Base-by-base conservation (phyloP, 2,329 filamentous ascomycete species). In the Aspergillus alliaceus region DNA sequence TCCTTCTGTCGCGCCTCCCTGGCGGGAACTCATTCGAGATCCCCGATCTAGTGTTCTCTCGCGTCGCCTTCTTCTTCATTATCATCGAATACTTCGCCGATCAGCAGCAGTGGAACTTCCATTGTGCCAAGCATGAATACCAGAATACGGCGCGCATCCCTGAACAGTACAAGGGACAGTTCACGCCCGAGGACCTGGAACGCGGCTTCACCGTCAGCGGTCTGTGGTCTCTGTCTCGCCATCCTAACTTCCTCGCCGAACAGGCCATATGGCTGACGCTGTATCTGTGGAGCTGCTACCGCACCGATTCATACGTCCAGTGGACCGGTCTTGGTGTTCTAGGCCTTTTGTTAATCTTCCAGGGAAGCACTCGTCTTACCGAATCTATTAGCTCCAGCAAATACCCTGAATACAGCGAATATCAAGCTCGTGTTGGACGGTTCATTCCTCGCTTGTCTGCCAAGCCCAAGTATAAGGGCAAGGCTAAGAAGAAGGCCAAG, bases 201-300 rank as follows among this genome's bases (percentile, higher is more conserved):
- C 89, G 93, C 35, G 95, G 95, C 40, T 99, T 99, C 76, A 82
- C 90, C 62, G 89, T 90, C 8, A 86, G 82, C 4, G 95, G 95
- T 0, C 80, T 99, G 7, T 99, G 90, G 88, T 88, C 87, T 0
- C 92, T 88, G 79, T 93, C 89, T 65, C 85, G 95, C 46, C 96
- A 99, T 73, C 95, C 95, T 48, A 99, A 99, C 75, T 99, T 98
- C 70, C 86, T 90, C 5, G 91, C 90, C 5, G 95, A 99, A 76
- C 95, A 98, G 77, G 81, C 86, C 29, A 86, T 98, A 66, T 99
- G 95, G 95, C 82, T 96, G 53, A 79, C 86, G 8, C 76, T 98
- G 52, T 98, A 98, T 74, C 85, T 91, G 68, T 99, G 93, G 95
- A 86, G 84, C 64, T 93, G 90, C 74, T 89, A 86, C 70, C 84